phyloP scores from a whole-genome alignment of 164 flowering plant genomes.

The Echeveria elegans region DNA sequence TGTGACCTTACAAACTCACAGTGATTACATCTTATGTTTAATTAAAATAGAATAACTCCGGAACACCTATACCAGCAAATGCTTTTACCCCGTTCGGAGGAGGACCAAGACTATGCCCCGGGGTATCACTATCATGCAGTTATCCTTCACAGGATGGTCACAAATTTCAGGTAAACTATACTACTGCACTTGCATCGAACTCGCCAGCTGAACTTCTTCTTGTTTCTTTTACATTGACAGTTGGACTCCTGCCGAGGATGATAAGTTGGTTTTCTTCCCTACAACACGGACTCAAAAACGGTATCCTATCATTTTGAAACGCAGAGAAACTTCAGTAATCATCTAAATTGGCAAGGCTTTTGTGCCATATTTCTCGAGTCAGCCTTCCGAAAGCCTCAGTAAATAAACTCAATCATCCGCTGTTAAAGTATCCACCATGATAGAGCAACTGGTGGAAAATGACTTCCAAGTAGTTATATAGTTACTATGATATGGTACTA shows the following conservation, averaged over 20 bases:
- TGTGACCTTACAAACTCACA: not conserved
- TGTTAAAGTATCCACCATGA: not conserved
- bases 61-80: conserved; percentile 24
- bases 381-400: not conserved
- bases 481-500: not conserved
- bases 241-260: conserved; percentile 78
- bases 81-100: conserved; percentile 87
- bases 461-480: not conserved
- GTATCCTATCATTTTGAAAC: conserved; percentile 58
- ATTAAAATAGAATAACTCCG: conserved; percentile 32
- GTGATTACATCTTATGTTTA: not conserved
- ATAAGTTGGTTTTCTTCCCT: conserved; percentile 88
- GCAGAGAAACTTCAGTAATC: conserved; percentile 11
- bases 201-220: not conserved
- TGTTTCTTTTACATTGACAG: conserved; percentile 22
- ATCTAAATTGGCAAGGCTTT: too few relatives aligned
- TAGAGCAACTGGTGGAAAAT: not conserved
- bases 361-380: too few relatives aligned
- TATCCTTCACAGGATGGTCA: conserved; percentile 83
- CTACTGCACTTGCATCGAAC: too few relatives aligned
- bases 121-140: conserved; percentile 76
- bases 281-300: conserved; percentile 86
- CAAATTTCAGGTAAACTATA: conserved; percentile 48
- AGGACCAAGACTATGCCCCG: conserved; percentile 89
- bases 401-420: not conserved